Evolutionary conservation across 257 asterid species (phyloP).

Genomic region (Leonotis leonurus): DNA sequence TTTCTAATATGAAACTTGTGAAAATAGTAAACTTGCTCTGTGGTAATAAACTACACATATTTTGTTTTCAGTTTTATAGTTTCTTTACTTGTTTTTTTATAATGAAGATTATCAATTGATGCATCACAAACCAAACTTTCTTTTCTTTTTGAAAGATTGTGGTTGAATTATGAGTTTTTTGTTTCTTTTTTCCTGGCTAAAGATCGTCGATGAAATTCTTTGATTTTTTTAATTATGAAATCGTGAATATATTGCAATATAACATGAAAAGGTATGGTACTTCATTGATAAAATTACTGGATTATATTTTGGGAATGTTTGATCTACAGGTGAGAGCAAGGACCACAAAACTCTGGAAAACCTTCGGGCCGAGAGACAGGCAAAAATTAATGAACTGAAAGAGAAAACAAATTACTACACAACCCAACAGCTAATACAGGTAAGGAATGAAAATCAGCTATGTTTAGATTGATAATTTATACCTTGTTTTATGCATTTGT

Average conservation of each 20-base stretch:
- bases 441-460: slow-evolving; percentile 24
- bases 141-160: not conserved
- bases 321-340: slow-evolving; percentile 56
- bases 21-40: not conserved
- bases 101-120: not conserved
- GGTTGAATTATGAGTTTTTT: not conserved
- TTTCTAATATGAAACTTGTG: not conserved
- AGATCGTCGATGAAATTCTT: no score
- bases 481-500: not conserved
- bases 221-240: no score
- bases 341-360: slow-evolving; percentile 72
- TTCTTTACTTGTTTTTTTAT: not conserved
- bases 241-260: no score
- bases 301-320: not conserved
- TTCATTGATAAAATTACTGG: not conserved
- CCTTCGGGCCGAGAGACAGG: slow-evolving; percentile 79
- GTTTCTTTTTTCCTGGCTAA: not conserved
- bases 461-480: not conserved
- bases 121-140: not conserved
- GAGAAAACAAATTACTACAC: slow-evolving; percentile 84
- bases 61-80: not conserved
- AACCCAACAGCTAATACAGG: slow-evolving; percentile 95
- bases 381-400: slow-evolving; percentile 81
- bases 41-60: not conserved
- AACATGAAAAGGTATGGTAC: not conserved